Evolutionary conservation across 129 eudicot species (phyloP), one percentile per base, ranked within the genome.

Genomic region (Saussurea involucrata): DNA sequence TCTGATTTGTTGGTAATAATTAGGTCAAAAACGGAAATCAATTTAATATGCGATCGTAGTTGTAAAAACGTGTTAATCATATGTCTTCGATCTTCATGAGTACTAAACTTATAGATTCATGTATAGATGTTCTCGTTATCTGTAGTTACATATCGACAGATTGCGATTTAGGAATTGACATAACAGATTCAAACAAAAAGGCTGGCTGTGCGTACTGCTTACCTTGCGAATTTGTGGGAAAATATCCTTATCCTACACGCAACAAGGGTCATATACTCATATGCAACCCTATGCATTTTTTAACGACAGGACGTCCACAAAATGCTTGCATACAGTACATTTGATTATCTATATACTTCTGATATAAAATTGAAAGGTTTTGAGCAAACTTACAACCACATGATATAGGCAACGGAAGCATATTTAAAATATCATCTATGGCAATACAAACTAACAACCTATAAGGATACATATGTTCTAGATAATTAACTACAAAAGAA

Each of bases 81-180:
- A 49, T 66, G 66, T 11, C 24, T 66, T 66, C 9, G 61, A 53
- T 53, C 61, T 53, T 53, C 42, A 8, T 29, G 70, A 66, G 15
- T 24, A 40, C 20, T 3, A 24, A 40, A 69, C 31, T n/a, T 78
- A 15, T 68, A 77, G 69, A 58, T 79, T 64, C 44, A 5, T 79
- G 8, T 5, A 28, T 36, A 12, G 29, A 68, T 53, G 81, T 55
- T 77, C 20, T 17, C 28, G 46, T n/a, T 77, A 15, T 13, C 33
- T 70, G n/a, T 69, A 21, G 34, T 37, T 78, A 71, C 34, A 61
- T 71, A 81, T 79, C 17, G 72, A 44, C 4, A 8, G 79, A 34
- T 66, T 55, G 75, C 49, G 80, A 75, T 68, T 80, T 21, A 67
- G 65, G 28, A 68, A 36, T 42, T 57, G 66, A 74, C 36, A 25